Evolutionary conservation across 345 rosid genomes (phyloP), one percentile per base, ranked within the genome.

Genomic region (Draba incana): DNA sequence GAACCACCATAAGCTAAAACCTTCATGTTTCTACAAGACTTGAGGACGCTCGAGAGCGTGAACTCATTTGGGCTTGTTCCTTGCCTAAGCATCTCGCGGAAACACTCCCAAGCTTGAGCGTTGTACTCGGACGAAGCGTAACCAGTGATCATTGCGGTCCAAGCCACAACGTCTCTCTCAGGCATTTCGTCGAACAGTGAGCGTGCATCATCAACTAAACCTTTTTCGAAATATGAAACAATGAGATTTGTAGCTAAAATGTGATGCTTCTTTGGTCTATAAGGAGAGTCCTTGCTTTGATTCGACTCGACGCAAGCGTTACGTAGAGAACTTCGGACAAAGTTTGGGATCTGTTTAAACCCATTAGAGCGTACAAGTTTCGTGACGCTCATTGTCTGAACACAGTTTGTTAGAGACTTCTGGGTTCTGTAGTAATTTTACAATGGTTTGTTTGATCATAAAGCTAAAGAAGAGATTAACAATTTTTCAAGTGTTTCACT

Each of bases 191-290:
- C 66, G 74, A 77, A 77, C 77, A 77, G 37, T 62, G 72, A 71
- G 56, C 77, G 77, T 71, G 92, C 94, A 84, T 92, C 91, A 1
- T 88, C 73, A 30, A 94, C 83, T n/a, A 85, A 83, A 9, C 91
- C 99, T 86, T 63, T 73, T 2, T 85, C 81, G 2, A 84, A 84
- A 61, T 72, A 92, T 0, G 90, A 82, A 4, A 68, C 78, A 16
- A 92, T 80, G 42, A 89, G 83, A 60, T 78, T 86, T 4, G 98
- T 95, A 46, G 92, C 84, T 52, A 92, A 75, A 46, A 87, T 68
- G 71, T 87, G 70, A 27, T 89, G 83, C n/a, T 76, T 78, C 66
- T 79, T 89, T 3, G 83, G 79, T 64, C 55, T 64, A 35, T 79
- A 83, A 16, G 79, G 46, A 69, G 77, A 71, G 23, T 46, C 70